Base-by-base conservation (phyloP, 805 yeast species). In the Candida awuae region DNA sequence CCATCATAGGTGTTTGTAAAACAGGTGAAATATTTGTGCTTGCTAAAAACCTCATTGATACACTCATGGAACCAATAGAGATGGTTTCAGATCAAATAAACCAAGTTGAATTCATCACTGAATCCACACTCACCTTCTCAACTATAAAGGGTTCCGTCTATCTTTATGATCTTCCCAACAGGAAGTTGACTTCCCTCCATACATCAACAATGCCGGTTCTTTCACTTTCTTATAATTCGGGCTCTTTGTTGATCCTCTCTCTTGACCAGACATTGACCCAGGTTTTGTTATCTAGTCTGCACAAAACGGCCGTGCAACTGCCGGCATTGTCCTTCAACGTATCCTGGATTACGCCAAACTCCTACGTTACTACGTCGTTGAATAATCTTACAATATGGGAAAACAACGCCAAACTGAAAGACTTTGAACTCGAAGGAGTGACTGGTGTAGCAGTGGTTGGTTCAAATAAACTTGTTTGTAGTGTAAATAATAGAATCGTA, bases 171-270 rank as follows among this genome's bases (percentile, higher is more conserved):
- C 10, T 25, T 12, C 4, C 28, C n/a, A 14, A 25, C n/a, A 12
- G 10, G n/a, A 20, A 6, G 28, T 32, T 12, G 37, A 41, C 22
- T 32, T 32, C 9, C 26, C 29, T 6, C 9, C 13, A 6, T 13
- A 21, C 17, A 36, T 27, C 13, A 10, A 13, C 33, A 9, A n/a
- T 43, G 3, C 48, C 48, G 6, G 35, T 34, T 17, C 22, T 42
- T 8, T 36, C 41, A n/a, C 10, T 44, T n/a, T 27, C 29, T 2
- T 37, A 39, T 9, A 40, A 20, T 22, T 17, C 35, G 4, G 33
- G 34, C 8, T 32, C 28, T 12, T 8, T 41, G 3, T n/a, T 36
- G 3, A 17, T 36, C 4, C 14, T 41, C 13, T 32, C 33, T 8
- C 27, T 41, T 6, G 37, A 41, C 17, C 37, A 36, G 13, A 19